phyloP scores from a whole-genome alignment of 257 asterid genomes.

The Nicotiana obtusifolia region DNA sequence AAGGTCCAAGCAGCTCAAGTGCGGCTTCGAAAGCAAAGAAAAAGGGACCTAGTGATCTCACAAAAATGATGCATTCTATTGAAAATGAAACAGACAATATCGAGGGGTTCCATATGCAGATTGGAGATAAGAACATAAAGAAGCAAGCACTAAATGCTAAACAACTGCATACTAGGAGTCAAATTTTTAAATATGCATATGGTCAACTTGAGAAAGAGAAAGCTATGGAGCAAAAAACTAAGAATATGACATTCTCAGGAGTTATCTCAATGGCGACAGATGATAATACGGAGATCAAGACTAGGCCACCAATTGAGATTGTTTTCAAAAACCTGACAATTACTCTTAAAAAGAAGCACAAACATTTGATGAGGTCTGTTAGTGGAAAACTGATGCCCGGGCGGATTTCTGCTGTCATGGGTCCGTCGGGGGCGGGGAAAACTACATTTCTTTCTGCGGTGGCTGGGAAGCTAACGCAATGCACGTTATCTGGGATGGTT shows the following conservation, averaged over 20 bases:
- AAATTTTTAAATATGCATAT: conserved; percentile 87
- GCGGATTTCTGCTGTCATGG: conserved; percentile 91
- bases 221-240: conserved; percentile 75
- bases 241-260: conserved; percentile 85
- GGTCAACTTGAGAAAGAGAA: conserved; percentile 95
- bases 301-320: conserved; percentile 78
- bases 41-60: conserved; percentile 45
- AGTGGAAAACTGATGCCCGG: conserved; percentile 78
- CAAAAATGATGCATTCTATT: conserved; percentile 58
- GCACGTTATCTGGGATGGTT: conserved; percentile 64
- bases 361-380: conserved; percentile 81
- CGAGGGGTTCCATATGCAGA: conserved; percentile 54
- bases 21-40: conserved; percentile 34
- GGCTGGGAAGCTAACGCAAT: conserved; percentile 66
- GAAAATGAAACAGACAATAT: conserved; percentile 52
- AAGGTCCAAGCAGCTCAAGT: conserved; percentile 18
- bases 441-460: conserved; percentile 94
- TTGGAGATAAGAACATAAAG: conserved; percentile 68
- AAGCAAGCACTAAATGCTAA: conserved; percentile 54
- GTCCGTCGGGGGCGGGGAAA: conserved; percentile 98
- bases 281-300: conserved; percentile 37
- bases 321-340: conserved; percentile 82
- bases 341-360: conserved; percentile 64
- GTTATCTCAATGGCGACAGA: conserved; percentile 85
- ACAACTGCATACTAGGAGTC: conserved; percentile 77